Evolutionary conservation across 1,284 basidiomycete genomes (phyloP), one percentile per base, ranked within the genome.

Genomic region (Athelia sp.): DNA sequence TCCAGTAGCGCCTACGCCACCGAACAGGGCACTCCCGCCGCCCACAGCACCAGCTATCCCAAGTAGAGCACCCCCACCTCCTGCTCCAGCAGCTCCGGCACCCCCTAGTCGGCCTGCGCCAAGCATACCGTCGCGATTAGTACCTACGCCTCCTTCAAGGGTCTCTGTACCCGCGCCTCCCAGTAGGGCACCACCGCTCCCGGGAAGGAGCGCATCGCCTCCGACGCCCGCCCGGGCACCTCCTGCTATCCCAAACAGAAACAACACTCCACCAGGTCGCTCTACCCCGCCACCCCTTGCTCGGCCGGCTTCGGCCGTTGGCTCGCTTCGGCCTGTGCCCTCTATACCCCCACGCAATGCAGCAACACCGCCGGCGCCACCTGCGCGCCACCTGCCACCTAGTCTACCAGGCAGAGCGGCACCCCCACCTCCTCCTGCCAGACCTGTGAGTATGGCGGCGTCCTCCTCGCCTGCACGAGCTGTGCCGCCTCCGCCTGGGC

Each of bases 401-500:
- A 67, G 72, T 6, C 67, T 68, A 1, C 56, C 54, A 32, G 54
- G 56, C 13, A 60, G 62, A 2, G 51, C 62, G 26, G 57, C 62
- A 4, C 59, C 63, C 18, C 60, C 67, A 0, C 66, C 67, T 2
- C 65, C 67, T 3, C 65, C 65, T 4, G 58, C 61, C 4, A 49
- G 58, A 55, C 17, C 59, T 58, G 40, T 61, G 56, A 17, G 54
- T 55, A 18, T 58, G 54, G 34, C 58, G 24, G 61, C 48, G 14
- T 53, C 69, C 6, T 6, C 36, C 15, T 29, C 13, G 26, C 26
- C 26, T 2, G 62, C 67, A 40, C 57, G 65, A 50, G 58, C 63
- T 17, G 64, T 66, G n/a, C 71, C 73, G 14, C 69, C 67, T 2
- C 71, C 71, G 21, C 70, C 68, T 21, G 48, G 50, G 24, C 58